Conservation (phyloP, 805 yeast genomes). For the Ogataea degrootiae region DNA sequence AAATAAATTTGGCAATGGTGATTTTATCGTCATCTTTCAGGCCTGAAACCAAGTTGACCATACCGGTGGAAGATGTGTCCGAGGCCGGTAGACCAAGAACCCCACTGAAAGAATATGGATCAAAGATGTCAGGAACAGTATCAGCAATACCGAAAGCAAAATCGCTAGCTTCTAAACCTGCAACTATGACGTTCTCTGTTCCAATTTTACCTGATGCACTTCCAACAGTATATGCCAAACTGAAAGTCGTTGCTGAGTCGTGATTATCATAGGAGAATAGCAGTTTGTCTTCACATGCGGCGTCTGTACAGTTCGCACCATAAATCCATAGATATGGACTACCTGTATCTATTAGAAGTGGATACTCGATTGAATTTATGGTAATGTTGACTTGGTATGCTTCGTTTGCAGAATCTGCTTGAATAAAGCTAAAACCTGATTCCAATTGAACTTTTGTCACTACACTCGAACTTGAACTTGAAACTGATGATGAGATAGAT, state of each 20-base stretch:
- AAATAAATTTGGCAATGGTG: constrained; percentile 37
- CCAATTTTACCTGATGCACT: constrained; percentile 46
- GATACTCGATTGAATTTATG: constrained; percentile 38
- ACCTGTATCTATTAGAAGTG: constrained; percentile 60
- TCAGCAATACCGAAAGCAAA: constrained; percentile 52
- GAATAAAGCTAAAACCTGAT: constrained; percentile 24
- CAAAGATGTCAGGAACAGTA: constrained; percentile 49
- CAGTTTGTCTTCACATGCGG: constrained; percentile 35
- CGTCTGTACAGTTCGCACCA: constrained; percentile 42
- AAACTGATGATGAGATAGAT: background rate
- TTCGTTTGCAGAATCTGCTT: constrained; percentile 22
- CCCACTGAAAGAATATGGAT: constrained; percentile 51
- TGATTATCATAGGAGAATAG: constrained; percentile 23
- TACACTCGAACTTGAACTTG: background rate
- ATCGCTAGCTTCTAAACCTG: constrained; percentile 32
- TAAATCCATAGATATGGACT: constrained; percentile 63
- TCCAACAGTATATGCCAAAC: constrained; percentile 50
- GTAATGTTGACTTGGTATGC: constrained; percentile 38
- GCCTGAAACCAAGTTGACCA: constrained; percentile 38
- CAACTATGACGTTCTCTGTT: constrained; percentile 34
- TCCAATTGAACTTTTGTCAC: constrained; percentile 7
- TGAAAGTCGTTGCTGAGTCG: constrained; percentile 32
- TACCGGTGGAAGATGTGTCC: constrained; percentile 29
- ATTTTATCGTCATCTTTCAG: constrained; percentile 32
- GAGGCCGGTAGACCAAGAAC: constrained; percentile 54